Evolutionary conservation across 1,284 basidiomycete species (phyloP).

Genomic region (Phylloboletellus chloephorus): DNA sequence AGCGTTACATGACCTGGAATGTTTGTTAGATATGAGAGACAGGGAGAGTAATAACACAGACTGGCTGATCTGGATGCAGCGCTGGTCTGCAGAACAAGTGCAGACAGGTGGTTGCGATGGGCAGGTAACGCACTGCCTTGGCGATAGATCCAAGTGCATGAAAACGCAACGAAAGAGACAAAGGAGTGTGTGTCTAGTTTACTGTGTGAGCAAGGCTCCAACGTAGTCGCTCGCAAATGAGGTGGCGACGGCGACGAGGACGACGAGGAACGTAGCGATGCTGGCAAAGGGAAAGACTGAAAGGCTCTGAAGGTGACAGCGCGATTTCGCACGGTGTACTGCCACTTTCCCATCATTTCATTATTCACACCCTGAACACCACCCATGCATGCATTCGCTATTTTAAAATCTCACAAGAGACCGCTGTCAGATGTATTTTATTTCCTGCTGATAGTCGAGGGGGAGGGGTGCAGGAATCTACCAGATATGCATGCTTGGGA

Average conservation of each 20-base stretch:
- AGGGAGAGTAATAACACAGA: slow-evolving; percentile 29
- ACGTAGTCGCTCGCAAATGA: slow-evolving; percentile 1
- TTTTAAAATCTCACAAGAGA: too few species aligned
- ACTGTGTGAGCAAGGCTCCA: slow-evolving; percentile 9
- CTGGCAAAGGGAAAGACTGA: background rate
- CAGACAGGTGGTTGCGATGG: slow-evolving; percentile 43
- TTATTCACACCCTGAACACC: too few species aligned
- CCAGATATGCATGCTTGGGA: background rate
- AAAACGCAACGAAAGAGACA: slow-evolving; percentile 30
- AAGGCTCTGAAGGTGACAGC: background rate
- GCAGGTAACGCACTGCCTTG: slow-evolving; percentile 42
- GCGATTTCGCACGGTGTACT: background rate
- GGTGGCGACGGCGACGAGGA: background rate
- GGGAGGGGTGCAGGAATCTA: too few species aligned
- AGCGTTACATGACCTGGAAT: slow-evolving; percentile 49
- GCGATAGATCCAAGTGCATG: slow-evolving; percentile 52
- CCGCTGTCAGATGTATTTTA: too few species aligned
- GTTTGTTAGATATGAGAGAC: slow-evolving; percentile 12
- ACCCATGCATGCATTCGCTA: background rate
- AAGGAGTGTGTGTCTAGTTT: slow-evolving; percentile 32
- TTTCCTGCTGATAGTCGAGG: too few species aligned
- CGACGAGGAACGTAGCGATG: slow-evolving; percentile 1
- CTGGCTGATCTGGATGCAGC: slow-evolving; percentile 57
- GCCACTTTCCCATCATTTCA: background rate
- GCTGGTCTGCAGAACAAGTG: slow-evolving; percentile 47